Evolutionary conservation across 2,329 filamentous ascomycete species (phyloP).

Genomic region (Dothiorella sarmentorum): DNA sequence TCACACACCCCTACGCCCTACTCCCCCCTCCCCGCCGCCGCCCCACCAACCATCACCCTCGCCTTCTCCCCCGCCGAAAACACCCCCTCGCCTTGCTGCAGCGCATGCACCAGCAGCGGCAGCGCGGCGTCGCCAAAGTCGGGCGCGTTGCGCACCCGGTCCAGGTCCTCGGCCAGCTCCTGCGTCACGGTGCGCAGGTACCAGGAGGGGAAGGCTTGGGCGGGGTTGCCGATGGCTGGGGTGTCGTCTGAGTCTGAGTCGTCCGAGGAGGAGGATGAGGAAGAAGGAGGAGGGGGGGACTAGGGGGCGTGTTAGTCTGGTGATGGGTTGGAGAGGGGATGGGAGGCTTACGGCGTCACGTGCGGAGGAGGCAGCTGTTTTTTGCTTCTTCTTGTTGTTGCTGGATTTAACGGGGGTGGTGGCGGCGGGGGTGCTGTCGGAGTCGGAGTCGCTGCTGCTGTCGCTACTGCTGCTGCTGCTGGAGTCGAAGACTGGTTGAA

Average conservation of each 20-base stretch:
- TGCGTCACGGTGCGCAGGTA: conserved; percentile 67
- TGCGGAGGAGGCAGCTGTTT: not conserved
- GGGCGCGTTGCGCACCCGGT: conserved; percentile 63
- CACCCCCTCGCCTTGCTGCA: conserved; percentile 64
- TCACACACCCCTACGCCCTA: too few species aligned
- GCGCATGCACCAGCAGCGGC: conserved; percentile 61
- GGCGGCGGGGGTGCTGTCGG: not conserved
- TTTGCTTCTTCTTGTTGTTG: too few species aligned
- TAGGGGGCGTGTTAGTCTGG: too few species aligned
- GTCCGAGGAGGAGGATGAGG: not conserved
- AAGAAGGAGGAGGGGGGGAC: not conserved
- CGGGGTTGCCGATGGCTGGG: not conserved
- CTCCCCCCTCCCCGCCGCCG: not conserved
- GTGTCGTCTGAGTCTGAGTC: not conserved
- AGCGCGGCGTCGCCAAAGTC: conserved; percentile 67
- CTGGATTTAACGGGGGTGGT: not conserved
- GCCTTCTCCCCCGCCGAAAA: conserved; percentile 56
- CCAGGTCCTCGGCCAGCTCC: conserved; percentile 71
- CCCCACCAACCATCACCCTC: conserved; percentile 33
- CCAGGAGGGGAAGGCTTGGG: conserved; percentile 54
- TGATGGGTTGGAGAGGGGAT: not conserved
- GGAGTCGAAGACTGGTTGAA: not conserved
- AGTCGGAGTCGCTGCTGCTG: conserved; percentile 2
- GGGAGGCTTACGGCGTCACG: not conserved
- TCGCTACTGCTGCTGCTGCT: not conserved